A percentile compares a stretch with the other conserved stretches of the same genome.
These are phyloP conservation scores for Peronospora tabacina DNA, from an alignment of 352 stramenopile species.

Conservation along the genomic window DNA sequence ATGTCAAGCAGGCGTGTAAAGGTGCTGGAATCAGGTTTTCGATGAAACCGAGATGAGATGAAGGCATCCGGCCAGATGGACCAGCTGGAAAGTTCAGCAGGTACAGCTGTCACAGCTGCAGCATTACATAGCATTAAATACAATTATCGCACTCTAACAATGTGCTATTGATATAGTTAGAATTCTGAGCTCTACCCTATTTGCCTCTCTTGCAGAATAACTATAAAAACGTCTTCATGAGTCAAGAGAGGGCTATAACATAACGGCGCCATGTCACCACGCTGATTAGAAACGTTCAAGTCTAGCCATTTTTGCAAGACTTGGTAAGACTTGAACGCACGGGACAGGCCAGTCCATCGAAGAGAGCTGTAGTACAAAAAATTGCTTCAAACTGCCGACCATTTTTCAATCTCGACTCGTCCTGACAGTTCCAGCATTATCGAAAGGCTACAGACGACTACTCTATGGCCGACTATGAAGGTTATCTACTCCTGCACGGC, in stretches of 20 bases:
- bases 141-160: background rate
- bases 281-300: background rate
- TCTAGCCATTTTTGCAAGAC: background rate
- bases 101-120: background rate
- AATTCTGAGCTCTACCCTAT: background rate
- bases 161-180: background rate
- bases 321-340: conserved; percentile 1
- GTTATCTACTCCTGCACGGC: conserved; percentile 68
- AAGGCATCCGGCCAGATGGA: background rate
- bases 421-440: conserved; percentile 1
- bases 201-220: background rate
- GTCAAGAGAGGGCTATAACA: background rate
- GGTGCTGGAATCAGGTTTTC: background rate
- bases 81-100: background rate
- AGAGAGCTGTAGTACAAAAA: conserved; percentile 9
- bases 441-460: background rate
- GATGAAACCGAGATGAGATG: background rate
- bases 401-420: conserved; percentile 11
- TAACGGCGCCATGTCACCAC: background rate
- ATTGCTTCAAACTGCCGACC: conserved; percentile 8
- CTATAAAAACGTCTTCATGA: background rate
- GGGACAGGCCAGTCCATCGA: conserved; percentile 9
- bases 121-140: background rate
- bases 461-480: conserved; percentile 75
- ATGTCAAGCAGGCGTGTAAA: background rate